Evolutionary conservation across 2,329 filamentous ascomycete genomes (phyloP), one percentile per base, ranked within the genome.

Genomic region (Lasiodiplodia sp.): DNA sequence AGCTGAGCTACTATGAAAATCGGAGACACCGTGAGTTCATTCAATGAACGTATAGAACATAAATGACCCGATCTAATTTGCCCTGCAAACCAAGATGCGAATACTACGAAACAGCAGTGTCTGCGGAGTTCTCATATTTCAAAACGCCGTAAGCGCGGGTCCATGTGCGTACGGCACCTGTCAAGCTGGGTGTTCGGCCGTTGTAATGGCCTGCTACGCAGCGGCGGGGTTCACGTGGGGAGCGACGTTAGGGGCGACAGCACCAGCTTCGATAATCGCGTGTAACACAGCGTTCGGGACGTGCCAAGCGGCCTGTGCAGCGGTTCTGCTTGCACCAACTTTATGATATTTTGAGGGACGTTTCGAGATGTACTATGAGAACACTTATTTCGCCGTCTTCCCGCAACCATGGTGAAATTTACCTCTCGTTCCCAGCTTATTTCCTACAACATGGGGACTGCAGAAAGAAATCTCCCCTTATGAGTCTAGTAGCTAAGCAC

Each of bases 141-240:
- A 10, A n/a, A 11, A 34, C n/a, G 44, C 47, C 8, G 69, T 68
- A 28, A 55, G 63, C 1, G 78, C 78, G 11, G 81, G 81, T 0
- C 80, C 80, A 0, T 37, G 72, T 2, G 77, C 73, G 11, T 86
- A 86, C 69, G 83, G 80, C 0, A 60, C 82, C 3, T 86, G 83
- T 57, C 84, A 86, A 73, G 79, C 80, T 0, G 83, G 84, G 4
- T 86, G 84, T 49, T 73, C 83, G 0, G 71, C 69, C 0, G 72
- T 86, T 0, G 83, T 83, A 0, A 80, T 79, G 72, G 82, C 83
- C 0, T 86, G 84, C 69, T 86, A 86, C 64, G 38, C 73, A 1
- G 84, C 80, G 7, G 83, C 78, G 0, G 83, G 84, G 0, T 76
- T 73, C 52, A 80, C 79, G 2, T 86, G 77, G 76, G 82, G 82